Base-by-base conservation (phyloP, 352 stramenopile genomes). In the Phytophthora multivora region DNA sequence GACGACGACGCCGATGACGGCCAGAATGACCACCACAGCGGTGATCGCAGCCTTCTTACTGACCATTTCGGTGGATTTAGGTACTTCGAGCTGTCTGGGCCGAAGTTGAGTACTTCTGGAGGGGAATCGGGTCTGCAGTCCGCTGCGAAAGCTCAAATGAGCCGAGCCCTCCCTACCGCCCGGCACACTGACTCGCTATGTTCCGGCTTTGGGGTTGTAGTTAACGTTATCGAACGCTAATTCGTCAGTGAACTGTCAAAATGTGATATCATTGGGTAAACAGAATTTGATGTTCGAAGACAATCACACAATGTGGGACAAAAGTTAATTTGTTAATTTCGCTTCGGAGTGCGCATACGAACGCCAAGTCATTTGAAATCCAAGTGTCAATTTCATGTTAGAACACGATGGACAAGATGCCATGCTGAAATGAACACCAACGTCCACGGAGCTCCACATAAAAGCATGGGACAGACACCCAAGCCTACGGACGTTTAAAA, bases 1-100 rank as follows among this genome's bases (percentile, higher is more conserved):
- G 40, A 88, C 49, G 42, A 80, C 69, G n/a, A 74, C 78, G 48
- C 75, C 78, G 42, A 85, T 61, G 46, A 79, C 66, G 4, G 78
- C 78, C 3, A 85, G 59, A 53, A 77, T 70, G 35, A 84, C 61
- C 65, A 87, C 63, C 41, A 72, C 70, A 36, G 49, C 72, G 49
- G 73, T 63, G 45, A 85, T 61, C n/a, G 66, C 56, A 13, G 69
- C 36, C 40, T 80, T 76, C 52, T 76, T 76, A 16, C 39, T 47
- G 31, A 65, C 68, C 53, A 76, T 69, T 59, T 49, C 33, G 26
- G 38, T 46, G 33, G 47, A 12, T 42, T 19, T 26, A 38, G 19
- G 31, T 33, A 33, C 28, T 33, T 0, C 28, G 28, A 33, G 23
- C 21, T 46, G n/a, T 66, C 15, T 35, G 16, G 30, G 19, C 39